Evolutionary conservation across 345 rosid genomes (phyloP), one percentile per base, ranked within the genome.

Genomic region (Euphorbia pulcherrima): DNA sequence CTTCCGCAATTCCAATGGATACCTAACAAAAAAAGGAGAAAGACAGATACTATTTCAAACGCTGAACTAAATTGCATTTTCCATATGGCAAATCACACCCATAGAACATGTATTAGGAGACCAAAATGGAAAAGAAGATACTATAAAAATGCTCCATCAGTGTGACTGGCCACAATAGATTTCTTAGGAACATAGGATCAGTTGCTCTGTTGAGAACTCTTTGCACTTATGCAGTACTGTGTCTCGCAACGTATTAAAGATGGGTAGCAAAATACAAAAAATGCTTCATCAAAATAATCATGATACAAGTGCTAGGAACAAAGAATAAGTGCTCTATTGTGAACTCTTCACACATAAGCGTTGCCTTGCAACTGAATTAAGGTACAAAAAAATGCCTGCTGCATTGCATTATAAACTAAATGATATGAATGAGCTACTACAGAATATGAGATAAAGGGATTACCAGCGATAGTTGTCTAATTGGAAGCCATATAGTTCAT

Each of bases 401-500:
- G 28, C 48, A 53, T 2, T 33, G 37, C 37, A 33, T 33, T 33
- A 33, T 33, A 33, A 33, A 2, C 23, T 26, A 52, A 24, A 41
- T 50, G 62, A 62, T 33, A 47, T 65, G 47, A 18, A 68, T 28
- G 46, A n/a, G n/a, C n/a, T n/a, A 48, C 20, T 53, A 23, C 46
- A 47, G 24, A 62, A 50, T 28, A 33, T 20, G 21, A 65, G 23
- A 33, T 50, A 53, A 60, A n/a, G 47, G 46, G 62, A 82, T 73
- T 84, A 93, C 98, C 98, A 93, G 59, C 98, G 94, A 57, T 79
- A 85, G 80, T 86, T 93, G 83, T 93, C 98, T 79, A 93, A 71
- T 74, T 93, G 98, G 83, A 93, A 90, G 68, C 98, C 97, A 82
- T 93, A 90, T 60, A 93, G 93, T 79, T 93, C 98, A 54, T 93